Evolutionary conservation across 2,329 filamentous ascomycete genomes (phyloP).

Genomic region (Graphilbum sp.): DNA sequence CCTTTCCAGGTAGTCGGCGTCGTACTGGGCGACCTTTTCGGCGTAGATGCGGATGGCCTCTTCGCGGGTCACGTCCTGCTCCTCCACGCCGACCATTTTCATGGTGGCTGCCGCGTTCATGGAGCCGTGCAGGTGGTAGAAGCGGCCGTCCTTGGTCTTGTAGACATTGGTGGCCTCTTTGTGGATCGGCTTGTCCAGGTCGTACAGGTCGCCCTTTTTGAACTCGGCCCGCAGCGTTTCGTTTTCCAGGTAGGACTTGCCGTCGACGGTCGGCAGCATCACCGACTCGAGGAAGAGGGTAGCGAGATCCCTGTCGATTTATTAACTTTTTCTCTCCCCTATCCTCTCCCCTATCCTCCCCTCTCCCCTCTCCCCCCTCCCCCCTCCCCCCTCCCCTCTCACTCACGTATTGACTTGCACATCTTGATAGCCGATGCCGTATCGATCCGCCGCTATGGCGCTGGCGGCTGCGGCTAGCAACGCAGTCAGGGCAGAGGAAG

Average conservation of each 20-base stretch:
- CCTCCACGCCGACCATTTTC: constrained; percentile 24
- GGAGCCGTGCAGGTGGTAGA: constrained; percentile 19
- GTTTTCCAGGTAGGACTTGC: background rate
- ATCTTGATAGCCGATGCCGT: background rate
- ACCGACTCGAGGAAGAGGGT: background rate
- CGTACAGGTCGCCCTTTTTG: background rate
- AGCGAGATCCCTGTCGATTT: background rate
- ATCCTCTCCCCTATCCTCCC: too few species aligned
- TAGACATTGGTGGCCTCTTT: background rate
- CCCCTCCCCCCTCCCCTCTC: too few species aligned
- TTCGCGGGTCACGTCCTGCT: constrained; percentile 7
- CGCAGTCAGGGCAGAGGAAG: background rate
- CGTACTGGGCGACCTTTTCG: constrained; percentile 15
- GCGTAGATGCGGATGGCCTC: constrained; percentile 15
- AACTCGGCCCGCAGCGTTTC: background rate
- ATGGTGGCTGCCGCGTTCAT: constrained; percentile 25
- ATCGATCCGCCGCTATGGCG: background rate
- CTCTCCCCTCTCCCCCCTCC: too few species aligned
- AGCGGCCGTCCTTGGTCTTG: background rate
- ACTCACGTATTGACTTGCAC: background rate
- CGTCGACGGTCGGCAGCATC: background rate
- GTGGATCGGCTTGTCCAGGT: background rate
- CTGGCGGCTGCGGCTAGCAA: background rate
- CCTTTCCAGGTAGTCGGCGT: constrained; percentile 22
- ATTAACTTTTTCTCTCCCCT: too few species aligned